Percentiles rank a stretch among this genome's conserved stretches.
phyloP scores from a whole-genome alignment of 148 eudicot species.

The Chenopodium berlandieri region DNA sequence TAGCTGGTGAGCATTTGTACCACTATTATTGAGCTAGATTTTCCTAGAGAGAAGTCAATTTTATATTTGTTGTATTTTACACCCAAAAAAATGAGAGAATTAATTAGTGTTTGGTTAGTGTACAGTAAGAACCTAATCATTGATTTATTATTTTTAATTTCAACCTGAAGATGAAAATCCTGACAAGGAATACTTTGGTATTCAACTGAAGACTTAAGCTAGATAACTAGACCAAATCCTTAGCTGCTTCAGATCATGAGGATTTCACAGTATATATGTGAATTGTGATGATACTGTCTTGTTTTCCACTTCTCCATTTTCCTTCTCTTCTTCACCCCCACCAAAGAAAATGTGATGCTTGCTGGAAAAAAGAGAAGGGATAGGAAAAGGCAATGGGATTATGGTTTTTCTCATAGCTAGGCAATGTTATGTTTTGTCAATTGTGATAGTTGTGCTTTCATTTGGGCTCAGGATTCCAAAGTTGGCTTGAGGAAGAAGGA shows the following conservation, averaged over 20 bases:
- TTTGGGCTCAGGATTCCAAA: constrained; percentile 47
- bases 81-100: not conserved
- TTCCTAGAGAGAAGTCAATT: not conserved
- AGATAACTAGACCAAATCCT: not conserved
- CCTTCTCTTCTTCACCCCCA: not conserved
- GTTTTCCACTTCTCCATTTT: not conserved
- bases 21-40: not conserved
- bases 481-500: constrained; percentile 70
- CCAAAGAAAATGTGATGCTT: not conserved
- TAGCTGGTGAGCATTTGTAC: not conserved
- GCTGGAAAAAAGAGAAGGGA: not conserved
- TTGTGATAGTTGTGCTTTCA: constrained; percentile 7
- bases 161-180: not conserved
- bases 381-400: not conserved
- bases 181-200: not conserved
- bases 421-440: constrained; percentile 2
- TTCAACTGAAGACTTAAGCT: not conserved
- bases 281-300: not conserved
- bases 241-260: not conserved
- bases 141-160: too few relatives aligned
- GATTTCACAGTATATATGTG: not conserved
- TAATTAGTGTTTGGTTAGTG: not conserved
- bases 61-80: not conserved
- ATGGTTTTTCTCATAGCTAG: not conserved
- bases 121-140: not conserved